phyloP scores from a whole-genome alignment of 441 rosid species.

The Eutrema salsugineum region DNA sequence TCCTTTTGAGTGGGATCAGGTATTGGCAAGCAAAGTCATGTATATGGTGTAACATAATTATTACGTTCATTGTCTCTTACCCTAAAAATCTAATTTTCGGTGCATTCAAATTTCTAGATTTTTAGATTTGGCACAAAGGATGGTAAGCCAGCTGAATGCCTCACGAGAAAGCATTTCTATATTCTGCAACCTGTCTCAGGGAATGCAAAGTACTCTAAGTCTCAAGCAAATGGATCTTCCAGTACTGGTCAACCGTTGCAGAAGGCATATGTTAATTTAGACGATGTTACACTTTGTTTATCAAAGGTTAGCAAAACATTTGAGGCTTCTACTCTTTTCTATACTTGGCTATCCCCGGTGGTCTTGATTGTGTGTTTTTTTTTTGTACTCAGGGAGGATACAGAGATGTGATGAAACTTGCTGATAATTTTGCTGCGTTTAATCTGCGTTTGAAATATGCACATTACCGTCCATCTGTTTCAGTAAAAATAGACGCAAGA shows the following conservation, averaged over 20 bases:
- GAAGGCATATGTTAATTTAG: slow-evolving; percentile 86
- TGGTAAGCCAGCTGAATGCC: slow-evolving; percentile 74
- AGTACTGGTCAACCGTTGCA: slow-evolving; percentile 59
- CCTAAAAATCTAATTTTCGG: neutral
- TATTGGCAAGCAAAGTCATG: slow-evolving; percentile 27
- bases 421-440: slow-evolving; percentile 91
- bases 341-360: slow-evolving; percentile 19
- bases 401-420: slow-evolving; percentile 85
- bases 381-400: slow-evolving; percentile 74
- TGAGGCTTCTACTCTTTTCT: slow-evolving; percentile 8
- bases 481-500: slow-evolving; percentile 67
- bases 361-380: slow-evolving; percentile 25
- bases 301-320: slow-evolving; percentile 64
- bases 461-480: slow-evolving; percentile 83
- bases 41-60: neutral
- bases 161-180: slow-evolving; percentile 64
- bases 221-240: slow-evolving; percentile 45
- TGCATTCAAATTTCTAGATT: slow-evolving; percentile 47
- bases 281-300: slow-evolving; percentile 93
- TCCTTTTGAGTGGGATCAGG: slow-evolving; percentile 99
- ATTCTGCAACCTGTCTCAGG: slow-evolving; percentile 96
- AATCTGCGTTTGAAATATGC: slow-evolving; percentile 88
- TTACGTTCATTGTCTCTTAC: neutral
- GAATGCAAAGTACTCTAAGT: slow-evolving; percentile 76
- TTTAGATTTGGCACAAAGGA: slow-evolving; percentile 84